A percentile compares a stretch with the other conserved stretches of the same genome.
phyloP scores from a whole-genome alignment of 202 grass and related monocot genomes.

The Panicum virgatum region DNA sequence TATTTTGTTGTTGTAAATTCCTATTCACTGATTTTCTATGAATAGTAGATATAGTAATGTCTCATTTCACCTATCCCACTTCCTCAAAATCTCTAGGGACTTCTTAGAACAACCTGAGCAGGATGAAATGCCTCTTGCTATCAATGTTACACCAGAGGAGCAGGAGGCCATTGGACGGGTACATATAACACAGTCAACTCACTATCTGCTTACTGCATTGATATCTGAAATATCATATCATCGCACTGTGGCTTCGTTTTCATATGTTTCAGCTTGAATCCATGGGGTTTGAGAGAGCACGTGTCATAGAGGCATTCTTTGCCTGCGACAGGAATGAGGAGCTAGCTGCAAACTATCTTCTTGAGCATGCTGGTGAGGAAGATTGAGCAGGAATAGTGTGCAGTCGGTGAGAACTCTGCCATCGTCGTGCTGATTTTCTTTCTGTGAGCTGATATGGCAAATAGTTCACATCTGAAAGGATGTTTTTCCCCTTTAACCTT shows the following conservation, averaged over 20 bases:
- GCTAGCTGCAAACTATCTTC: constrained; percentile 88
- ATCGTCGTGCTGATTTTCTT: background rate
- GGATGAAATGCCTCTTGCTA: constrained; percentile 89
- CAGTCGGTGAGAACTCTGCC: constrained; percentile 21
- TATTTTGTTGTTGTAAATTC: background rate
- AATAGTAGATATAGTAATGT: background rate
- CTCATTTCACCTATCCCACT: constrained; percentile 5
- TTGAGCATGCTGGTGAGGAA: constrained; percentile 83
- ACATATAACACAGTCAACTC: constrained; percentile 13
- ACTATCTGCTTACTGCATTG: background rate
- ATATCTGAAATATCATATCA: constrained; percentile 4
- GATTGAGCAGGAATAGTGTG: constrained; percentile 51
- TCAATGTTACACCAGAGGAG: constrained; percentile 85
- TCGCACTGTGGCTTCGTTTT: background rate
- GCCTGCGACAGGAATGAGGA: constrained; percentile 96
- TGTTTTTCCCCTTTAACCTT: background rate
- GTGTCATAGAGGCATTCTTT: constrained; percentile 84
- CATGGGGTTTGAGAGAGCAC: constrained; percentile 85
- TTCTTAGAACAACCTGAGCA: constrained; percentile 75
- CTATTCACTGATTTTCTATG: background rate
- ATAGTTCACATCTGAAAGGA: background rate
- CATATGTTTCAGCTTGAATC: constrained; percentile 68
- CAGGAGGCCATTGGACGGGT: constrained; percentile 84
- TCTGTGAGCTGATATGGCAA: background rate
- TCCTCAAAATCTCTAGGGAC: constrained; percentile 39